phyloP scores from a whole-genome alignment of 2,329 filamentous ascomycete species.

The Cladobotryum protrusum region DNA sequence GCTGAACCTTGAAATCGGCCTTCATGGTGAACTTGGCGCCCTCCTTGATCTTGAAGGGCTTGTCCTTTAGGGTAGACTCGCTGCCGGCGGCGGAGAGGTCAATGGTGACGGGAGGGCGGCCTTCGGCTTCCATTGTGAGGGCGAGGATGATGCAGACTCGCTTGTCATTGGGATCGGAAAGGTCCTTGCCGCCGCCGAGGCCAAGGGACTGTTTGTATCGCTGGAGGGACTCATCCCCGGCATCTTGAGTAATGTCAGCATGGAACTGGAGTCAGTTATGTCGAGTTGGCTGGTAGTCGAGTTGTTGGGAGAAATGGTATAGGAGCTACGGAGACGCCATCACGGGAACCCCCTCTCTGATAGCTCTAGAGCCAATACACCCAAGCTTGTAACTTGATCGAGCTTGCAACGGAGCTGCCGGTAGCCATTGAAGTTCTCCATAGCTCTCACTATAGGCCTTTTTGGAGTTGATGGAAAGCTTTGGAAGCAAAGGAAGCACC shows the following conservation, averaged over 20 bases:
- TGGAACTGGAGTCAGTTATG: neutral
- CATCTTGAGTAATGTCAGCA: constrained; percentile 36
- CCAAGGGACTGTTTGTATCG: constrained; percentile 97
- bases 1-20: constrained; percentile 89
- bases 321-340: too few relatives aligned
- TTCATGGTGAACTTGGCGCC: constrained; percentile 91
- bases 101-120: constrained; percentile 79
- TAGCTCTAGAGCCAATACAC: too few relatives aligned
- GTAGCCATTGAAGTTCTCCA: too few relatives aligned
- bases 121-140: constrained; percentile 79
- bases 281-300: neutral
- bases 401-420: too few relatives aligned
- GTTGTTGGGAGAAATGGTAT: neutral
- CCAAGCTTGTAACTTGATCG: too few relatives aligned
- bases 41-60: constrained; percentile 98
- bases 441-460: too few relatives aligned
- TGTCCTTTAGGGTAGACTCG: constrained; percentile 72
- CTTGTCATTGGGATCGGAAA: constrained; percentile 72
- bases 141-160: constrained; percentile 91
- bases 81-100: constrained; percentile 72
- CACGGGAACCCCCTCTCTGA: too few relatives aligned
- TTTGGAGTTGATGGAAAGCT: too few relatives aligned
- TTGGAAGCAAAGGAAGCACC: constrained; percentile 26
- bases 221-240: constrained; percentile 85
- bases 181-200: constrained; percentile 65